These are phyloP conservation scores for Auriscalpium microsporum DNA, from an alignment of 768 basidiomycete genomes.

Conservation along the genomic window DNA sequence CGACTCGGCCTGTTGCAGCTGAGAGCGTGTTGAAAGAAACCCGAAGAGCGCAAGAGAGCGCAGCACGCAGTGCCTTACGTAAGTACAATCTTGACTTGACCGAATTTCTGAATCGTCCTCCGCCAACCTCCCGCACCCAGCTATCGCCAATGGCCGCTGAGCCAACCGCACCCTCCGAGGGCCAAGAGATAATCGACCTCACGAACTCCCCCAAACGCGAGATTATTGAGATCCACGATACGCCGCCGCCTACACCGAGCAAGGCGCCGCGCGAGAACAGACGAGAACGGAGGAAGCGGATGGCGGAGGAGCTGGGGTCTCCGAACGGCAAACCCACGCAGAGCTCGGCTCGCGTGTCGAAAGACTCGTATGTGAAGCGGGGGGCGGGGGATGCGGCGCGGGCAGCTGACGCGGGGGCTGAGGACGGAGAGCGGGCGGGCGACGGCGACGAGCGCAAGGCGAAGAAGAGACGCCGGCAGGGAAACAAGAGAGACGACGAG, in stretches of 20 bases:
- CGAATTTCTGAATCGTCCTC: too few relatives aligned
- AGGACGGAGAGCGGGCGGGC: not conserved
- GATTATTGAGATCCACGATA: not conserved
- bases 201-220: conserved; percentile 1
- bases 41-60: too few relatives aligned
- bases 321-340: not conserved
- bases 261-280: not conserved
- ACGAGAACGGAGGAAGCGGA: not conserved
- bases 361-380: not conserved
- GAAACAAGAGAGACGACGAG: not conserved
- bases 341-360: not conserved
- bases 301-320: not conserved
- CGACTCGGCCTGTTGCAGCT: too few relatives aligned
- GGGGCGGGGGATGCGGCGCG: not conserved
- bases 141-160: too few relatives aligned
- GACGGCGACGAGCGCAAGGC: conserved; percentile 1
- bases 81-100: too few relatives aligned
- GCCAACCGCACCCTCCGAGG: not conserved
- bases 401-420: not conserved
- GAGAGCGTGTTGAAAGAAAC: too few relatives aligned
- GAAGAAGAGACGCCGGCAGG: conserved; percentile 4
- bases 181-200: conserved; percentile 13
- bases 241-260: not conserved
- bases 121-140: too few relatives aligned
- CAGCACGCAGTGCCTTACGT: too few relatives aligned